A percentile compares a stretch with the other conserved stretches of the same genome.
Evolutionary conservation across 352 stramenopile species (phyloP).

Genomic region (Phytophthora litchii): DNA sequence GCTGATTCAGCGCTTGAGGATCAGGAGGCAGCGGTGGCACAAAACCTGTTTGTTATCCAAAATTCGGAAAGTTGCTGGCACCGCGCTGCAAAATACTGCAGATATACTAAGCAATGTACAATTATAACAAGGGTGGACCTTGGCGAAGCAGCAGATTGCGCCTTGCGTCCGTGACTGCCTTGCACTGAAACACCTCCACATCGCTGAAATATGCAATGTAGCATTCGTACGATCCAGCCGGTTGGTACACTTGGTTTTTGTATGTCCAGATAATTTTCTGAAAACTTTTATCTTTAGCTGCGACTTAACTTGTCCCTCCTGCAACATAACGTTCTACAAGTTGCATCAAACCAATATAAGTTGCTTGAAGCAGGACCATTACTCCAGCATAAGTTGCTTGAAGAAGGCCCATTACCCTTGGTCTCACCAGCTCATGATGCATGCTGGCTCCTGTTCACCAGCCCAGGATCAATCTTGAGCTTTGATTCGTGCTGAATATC

Average conservation of each 20-base stretch:
- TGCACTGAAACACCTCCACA: background rate
- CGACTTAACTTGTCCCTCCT: too few species aligned
- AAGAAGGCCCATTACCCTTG: background rate
- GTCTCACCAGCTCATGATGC: slow-evolving; percentile 22
- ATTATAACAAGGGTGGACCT: slow-evolving; percentile 2
- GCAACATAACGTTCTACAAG: too few species aligned
- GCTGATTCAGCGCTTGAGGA: slow-evolving; percentile 2
- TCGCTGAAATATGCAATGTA: slow-evolving; percentile 11
- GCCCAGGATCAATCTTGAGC: slow-evolving; percentile 31
- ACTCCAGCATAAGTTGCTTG: background rate
- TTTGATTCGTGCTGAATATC: slow-evolving; percentile 35
- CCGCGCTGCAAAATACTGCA: background rate
- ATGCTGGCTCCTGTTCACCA: slow-evolving; percentile 24
- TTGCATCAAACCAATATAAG: too few species aligned
- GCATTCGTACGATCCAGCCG: slow-evolving; percentile 21
- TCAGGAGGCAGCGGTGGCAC: background rate
- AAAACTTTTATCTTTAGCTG: background rate
- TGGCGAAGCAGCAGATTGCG: background rate
- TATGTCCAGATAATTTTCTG: slow-evolving; percentile 10
- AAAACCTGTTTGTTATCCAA: background rate
- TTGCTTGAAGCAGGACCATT: background rate
- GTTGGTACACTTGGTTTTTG: slow-evolving; percentile 6
- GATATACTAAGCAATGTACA: background rate
- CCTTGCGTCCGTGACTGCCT: background rate
- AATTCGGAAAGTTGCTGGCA: background rate